Conservation (phyloP, 352 stramenopile genomes). For the Pythium utonaiense region DNA sequence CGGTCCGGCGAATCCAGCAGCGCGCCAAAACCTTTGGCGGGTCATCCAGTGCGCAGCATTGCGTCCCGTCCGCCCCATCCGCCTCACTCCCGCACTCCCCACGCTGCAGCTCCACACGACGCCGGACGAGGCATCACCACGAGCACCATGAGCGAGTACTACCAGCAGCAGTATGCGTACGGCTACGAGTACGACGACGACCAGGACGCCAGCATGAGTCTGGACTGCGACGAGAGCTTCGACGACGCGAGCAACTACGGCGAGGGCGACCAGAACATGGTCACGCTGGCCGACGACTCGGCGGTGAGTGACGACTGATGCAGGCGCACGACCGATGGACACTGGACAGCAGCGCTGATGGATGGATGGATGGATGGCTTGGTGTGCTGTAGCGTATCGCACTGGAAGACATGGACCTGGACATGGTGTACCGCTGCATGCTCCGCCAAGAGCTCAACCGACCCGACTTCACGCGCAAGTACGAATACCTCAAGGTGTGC, state of each 20-base stretch:
- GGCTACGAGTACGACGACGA: conserved; percentile 22
- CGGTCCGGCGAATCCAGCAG: neutral
- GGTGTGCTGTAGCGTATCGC: conserved; percentile 63
- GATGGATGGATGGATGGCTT: neutral
- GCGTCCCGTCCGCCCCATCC: too few species aligned
- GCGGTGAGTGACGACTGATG: conserved; percentile 26
- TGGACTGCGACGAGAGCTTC: conserved; percentile 81
- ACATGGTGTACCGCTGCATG: conserved; percentile 72
- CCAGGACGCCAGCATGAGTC: conserved; percentile 25
- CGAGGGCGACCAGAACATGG: conserved; percentile 29
- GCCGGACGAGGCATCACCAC: neutral
- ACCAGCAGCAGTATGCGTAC: conserved; percentile 51
- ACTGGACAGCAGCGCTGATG: neutral
- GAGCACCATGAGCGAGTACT: conserved; percentile 17
- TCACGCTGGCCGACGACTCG: conserved; percentile 27
- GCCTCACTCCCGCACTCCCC: neutral
- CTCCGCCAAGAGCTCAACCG: conserved; percentile 66
- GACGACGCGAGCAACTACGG: conserved; percentile 54
- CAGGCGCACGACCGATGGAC: neutral
- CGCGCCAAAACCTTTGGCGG: conserved; percentile 26
- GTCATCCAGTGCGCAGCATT: neutral
- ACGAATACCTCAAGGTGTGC: conserved; percentile 72
- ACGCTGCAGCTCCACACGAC: neutral
- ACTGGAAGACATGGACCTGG: conserved; percentile 69
- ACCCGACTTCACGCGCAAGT: conserved; percentile 67